These are phyloP conservation scores for Colletotrichum filicis DNA, from an alignment of 2,329 filamentous ascomycete genomes.

Conservation along the genomic window DNA sequence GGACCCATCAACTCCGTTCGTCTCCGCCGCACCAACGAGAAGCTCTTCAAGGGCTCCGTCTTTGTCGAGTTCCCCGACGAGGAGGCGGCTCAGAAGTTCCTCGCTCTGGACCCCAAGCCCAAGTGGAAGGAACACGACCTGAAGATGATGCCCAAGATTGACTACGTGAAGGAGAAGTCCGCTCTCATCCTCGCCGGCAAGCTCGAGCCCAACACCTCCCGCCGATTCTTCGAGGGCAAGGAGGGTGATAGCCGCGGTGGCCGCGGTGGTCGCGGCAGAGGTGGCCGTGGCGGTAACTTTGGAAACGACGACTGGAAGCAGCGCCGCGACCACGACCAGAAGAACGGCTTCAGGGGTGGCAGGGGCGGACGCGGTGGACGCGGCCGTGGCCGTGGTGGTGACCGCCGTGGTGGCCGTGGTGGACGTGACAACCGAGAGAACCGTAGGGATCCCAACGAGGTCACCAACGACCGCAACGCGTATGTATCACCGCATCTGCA, in stretches of 20 bases:
- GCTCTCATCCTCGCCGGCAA: slow-evolving; percentile 77
- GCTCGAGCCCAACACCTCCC: slow-evolving; percentile 66
- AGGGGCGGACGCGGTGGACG: slow-evolving; percentile 56
- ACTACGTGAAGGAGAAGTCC: slow-evolving; percentile 84
- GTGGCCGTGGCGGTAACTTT: slow-evolving; percentile 50
- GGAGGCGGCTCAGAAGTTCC: slow-evolving; percentile 82
- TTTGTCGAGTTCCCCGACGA: slow-evolving; percentile 92
- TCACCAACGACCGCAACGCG: slow-evolving; percentile 45
- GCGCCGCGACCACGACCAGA: slow-evolving; percentile 70
- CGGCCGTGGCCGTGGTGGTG: slow-evolving; percentile 49
- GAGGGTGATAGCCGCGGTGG: slow-evolving; percentile 42
- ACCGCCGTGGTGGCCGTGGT: slow-evolving; percentile 51
- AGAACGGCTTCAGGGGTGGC: slow-evolving; percentile 63
- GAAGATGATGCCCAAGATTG: slow-evolving; percentile 86
- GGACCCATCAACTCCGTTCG: slow-evolving; percentile 86
- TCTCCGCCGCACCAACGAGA: slow-evolving; percentile 79
- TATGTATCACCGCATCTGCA: slow-evolving; percentile 37
- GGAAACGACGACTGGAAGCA: slow-evolving; percentile 70
- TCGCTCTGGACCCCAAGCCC: slow-evolving; percentile 82
- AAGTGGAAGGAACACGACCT: slow-evolving; percentile 85
- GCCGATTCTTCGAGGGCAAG: slow-evolving; percentile 62
- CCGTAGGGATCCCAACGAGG: slow-evolving; percentile 46
- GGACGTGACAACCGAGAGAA: slow-evolving; percentile 50
- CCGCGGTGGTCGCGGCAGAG: slow-evolving; percentile 48
- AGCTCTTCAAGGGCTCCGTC: slow-evolving; percentile 93